These are phyloP conservation scores for Verbascum thapsus DNA, from an alignment of 257 asterid species.

Conservation along the genomic window DNA sequence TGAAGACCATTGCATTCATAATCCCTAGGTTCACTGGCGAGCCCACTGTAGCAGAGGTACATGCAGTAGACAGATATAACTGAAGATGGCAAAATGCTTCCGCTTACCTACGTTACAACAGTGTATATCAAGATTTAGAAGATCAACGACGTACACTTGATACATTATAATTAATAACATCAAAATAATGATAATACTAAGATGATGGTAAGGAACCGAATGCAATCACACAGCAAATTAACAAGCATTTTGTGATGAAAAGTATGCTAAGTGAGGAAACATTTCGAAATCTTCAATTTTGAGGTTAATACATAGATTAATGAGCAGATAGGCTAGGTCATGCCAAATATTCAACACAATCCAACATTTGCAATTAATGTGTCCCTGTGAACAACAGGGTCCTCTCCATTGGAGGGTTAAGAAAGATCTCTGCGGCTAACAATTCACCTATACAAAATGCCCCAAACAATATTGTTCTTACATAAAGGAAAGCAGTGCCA, in stretches of 20 bases:
- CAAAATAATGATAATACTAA: not conserved
- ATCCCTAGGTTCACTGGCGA: conserved; percentile 91
- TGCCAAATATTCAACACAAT: not conserved
- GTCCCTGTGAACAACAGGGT: not conserved
- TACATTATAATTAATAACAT: not conserved
- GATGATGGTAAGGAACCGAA: too few species aligned
- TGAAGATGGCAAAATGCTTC: conserved; percentile 91
- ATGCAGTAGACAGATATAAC: conserved; percentile 88
- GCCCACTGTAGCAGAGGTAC: conserved; percentile 94
- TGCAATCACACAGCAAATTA: not conserved
- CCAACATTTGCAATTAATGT: not conserved
- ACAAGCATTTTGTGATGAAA: not conserved
- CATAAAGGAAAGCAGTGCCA: not conserved
- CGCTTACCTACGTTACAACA: conserved; percentile 56
- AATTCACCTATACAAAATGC: too few species aligned
- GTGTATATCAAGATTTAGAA: conserved; percentile 12
- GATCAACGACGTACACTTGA: not conserved
- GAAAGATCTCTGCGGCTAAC: too few species aligned
- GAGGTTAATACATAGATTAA: too few species aligned
- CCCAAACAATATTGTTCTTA: too few species aligned
- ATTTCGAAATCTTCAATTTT: conserved; percentile 12
- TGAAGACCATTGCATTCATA: conserved; percentile 87
- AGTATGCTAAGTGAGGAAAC: conserved; percentile 5
- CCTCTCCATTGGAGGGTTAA: too few species aligned
- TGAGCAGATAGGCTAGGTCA: not conserved